Conservation (phyloP, 2,329 filamentous ascomycete genomes). For the Fusarium sp. region DNA sequence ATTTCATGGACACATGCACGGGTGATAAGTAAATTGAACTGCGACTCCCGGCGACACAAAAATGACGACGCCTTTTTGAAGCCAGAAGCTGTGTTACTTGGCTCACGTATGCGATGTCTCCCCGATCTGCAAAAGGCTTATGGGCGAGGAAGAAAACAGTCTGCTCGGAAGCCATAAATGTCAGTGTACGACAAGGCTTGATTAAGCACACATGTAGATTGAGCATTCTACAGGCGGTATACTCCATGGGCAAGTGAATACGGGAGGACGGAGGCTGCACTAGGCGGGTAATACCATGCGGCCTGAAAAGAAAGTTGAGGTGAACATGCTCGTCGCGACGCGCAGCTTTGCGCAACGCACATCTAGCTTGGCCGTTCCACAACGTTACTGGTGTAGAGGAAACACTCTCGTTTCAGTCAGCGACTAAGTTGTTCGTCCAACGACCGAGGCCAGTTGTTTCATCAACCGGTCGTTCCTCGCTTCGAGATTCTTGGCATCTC, state of each 20-base stretch:
- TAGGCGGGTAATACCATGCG: conserved; percentile 7
- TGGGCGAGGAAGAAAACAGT: background rate
- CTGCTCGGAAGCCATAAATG: background rate
- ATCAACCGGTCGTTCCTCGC: conserved; percentile 30
- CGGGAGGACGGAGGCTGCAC: conserved; percentile 9
- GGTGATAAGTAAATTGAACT: background rate
- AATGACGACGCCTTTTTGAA: background rate
- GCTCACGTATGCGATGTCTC: background rate
- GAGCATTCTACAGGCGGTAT: background rate
- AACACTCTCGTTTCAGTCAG: conserved; percentile 9
- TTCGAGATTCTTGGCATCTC: conserved; percentile 33
- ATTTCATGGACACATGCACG: background rate
- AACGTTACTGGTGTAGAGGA: background rate
- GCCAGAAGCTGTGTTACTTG: conserved; percentile 1
- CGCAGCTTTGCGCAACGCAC: conserved; percentile 8
- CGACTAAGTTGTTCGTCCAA: conserved; percentile 12
- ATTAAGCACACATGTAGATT: background rate
- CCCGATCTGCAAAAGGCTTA: background rate
- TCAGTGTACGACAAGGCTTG: background rate
- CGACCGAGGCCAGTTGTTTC: conserved; percentile 29
- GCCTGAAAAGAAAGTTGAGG: background rate
- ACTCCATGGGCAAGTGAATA: conserved; percentile 6
- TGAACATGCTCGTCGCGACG: background rate
- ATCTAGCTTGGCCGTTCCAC: conserved; percentile 1
- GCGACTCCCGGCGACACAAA: background rate